Base-by-base conservation (phyloP, 2,329 filamentous ascomycete genomes). In the Colletotrichum destructivum region DNA sequence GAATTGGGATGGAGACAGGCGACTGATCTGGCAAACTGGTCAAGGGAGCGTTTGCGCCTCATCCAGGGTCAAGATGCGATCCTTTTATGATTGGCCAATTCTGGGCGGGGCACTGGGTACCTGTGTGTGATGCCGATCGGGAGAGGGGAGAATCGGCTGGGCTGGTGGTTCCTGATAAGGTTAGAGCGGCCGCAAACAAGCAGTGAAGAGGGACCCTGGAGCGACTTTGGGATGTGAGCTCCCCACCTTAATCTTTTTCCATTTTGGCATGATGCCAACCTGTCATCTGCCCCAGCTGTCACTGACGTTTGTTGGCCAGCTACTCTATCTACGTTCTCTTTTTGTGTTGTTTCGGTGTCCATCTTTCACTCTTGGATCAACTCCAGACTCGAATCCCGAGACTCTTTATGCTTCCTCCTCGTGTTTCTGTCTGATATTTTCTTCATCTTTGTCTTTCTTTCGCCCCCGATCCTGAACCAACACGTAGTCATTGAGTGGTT, bases 221-320 rank as follows among this genome's bases (percentile, higher is more conserved):
- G 66, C 54, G 54, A 40, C 69, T 62, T 64, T 59, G 40, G 40
- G 42, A 65, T 46, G 56, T 66, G 61, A 72, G 70, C 70, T 72
- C 66, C 66, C 70, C 70, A 71, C 66, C 66, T 57, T 72, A 66
- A 38, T 38, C 35, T 38, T 55, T 74, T 66, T 69, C 62, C 64
- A 70, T 72, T 74, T 73, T 68, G 66, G 68, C 56, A 62, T 77
- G 72, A 77, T 76, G 76, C 74, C 76, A 77, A 74, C 66, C 70
- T 72, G 70, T 72, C 70, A 72, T 72, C 62, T 71, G 66, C 54
- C 47, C 61, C 46, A n/a, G 49, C 55, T 40, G 15, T 69, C 57
- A 18, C 40, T 52, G 46, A 63, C 35, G 26, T 62, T 18, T 23
- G 38, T 62, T 18, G 52, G 26, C 18, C 31, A 35, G 31, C 31